A percentile compares a stretch with the other conserved stretches of the same genome.
These are phyloP conservation scores for Apium graveolens DNA, from an alignment of 129 eudicot species.

Conservation along the genomic window DNA sequence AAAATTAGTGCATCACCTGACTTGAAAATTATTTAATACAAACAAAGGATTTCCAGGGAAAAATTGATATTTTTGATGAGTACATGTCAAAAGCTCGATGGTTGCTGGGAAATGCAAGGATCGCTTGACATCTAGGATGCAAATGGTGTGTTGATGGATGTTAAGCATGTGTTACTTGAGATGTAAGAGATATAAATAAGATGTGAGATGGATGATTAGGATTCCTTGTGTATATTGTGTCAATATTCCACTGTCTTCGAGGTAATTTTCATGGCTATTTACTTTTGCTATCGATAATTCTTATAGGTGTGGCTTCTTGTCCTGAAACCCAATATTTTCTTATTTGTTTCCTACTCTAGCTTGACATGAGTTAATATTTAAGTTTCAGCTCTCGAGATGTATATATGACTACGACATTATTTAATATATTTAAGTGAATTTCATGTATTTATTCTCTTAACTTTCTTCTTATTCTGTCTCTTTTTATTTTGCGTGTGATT, in stretches of 20 bases:
- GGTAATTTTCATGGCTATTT: constrained; percentile 38
- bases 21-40: too few relatives aligned
- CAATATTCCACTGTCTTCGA: constrained; percentile 50
- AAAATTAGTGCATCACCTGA: too few relatives aligned
- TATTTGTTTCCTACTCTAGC: neutral
- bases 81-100: too few relatives aligned
- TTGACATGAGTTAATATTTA: constrained; percentile 56
- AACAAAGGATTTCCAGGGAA: too few relatives aligned
- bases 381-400: constrained; percentile 43
- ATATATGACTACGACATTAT: constrained; percentile 23
- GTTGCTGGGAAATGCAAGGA: too few relatives aligned
- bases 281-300: constrained; percentile 46
- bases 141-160: too few relatives aligned
- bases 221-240: constrained; percentile 30
- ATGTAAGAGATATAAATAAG: too few relatives aligned
- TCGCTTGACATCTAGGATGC: too few relatives aligned
- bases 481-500: constrained; percentile 3
- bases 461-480: neutral
- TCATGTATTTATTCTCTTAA: neutral
- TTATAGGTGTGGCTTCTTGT: constrained; percentile 26
- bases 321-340: constrained; percentile 15
- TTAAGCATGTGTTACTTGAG: too few relatives aligned
- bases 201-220: constrained; percentile 67
- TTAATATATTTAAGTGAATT: neutral
- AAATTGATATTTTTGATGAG: too few relatives aligned